Conservation (phyloP, 2,329 filamentous ascomycete genomes). For the Fusarium miscanthi region DNA sequence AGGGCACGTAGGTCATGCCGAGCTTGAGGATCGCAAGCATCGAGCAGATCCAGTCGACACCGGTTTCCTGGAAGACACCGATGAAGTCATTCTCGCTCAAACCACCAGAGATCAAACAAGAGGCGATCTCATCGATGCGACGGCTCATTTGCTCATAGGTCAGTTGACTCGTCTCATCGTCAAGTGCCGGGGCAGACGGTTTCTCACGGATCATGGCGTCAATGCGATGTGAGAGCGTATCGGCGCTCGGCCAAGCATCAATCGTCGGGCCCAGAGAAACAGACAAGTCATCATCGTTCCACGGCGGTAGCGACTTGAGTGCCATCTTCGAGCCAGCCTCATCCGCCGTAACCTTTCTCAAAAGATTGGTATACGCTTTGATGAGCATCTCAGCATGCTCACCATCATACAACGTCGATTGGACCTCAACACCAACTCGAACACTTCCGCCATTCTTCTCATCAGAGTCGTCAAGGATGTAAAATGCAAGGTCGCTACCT, state of each 20-base stretch:
- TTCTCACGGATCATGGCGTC: neutral
- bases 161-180: neutral
- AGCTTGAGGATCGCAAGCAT: slow-evolving; percentile 13
- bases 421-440: neutral
- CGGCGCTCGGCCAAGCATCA: neutral
- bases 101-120: neutral
- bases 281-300: neutral
- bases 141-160: neutral
- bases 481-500: neutral
- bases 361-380: neutral
- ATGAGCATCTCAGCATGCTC: slow-evolving; percentile 7
- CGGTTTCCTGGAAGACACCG: slow-evolving; percentile 7
- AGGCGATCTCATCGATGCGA: neutral
- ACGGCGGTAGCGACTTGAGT: neutral
- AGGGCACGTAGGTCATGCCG: slow-evolving; percentile 9
- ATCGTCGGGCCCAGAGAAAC: neutral
- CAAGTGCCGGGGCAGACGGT: neutral
- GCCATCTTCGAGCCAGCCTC: neutral
- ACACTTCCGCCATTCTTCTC: neutral
- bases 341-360: neutral
- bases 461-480: neutral
- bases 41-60: slow-evolving; percentile 3
- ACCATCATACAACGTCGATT: neutral
- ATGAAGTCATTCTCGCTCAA: neutral
- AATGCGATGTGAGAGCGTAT: neutral